Evolutionary conservation across 495 filamentous ascomycete genomes (phyloP).

Genomic region (Penicillium alfredii): DNA sequence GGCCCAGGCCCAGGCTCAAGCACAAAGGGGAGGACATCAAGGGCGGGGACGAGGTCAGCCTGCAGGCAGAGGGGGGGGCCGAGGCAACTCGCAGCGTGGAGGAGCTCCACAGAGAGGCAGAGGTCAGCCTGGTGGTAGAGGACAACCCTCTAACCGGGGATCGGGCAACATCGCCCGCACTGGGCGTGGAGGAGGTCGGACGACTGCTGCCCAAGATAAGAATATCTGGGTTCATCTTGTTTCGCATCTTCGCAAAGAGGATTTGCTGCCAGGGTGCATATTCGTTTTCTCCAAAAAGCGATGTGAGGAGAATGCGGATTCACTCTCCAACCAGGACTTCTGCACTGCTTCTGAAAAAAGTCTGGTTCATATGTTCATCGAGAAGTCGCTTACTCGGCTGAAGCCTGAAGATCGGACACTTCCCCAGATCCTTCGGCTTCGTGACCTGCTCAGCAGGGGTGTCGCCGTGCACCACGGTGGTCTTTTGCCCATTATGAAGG

Average conservation of each 20-base stretch:
- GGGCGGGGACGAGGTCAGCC: conserved; percentile 40
- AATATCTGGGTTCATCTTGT: conserved; percentile 97
- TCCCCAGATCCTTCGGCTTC: conserved; percentile 82
- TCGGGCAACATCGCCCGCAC: conserved; percentile 83
- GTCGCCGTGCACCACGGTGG: conserved; percentile 97
- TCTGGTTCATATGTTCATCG: conserved; percentile 92
- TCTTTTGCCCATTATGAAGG: conserved; percentile 92
- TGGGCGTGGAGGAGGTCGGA: conserved; percentile 75
- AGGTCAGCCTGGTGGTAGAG: conserved; percentile 51
- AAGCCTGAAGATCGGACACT: conserved; percentile 85
- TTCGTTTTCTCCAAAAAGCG: conserved; percentile 98
- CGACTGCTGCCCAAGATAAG: conserved; percentile 84
- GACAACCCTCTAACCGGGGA: conserved; percentile 51
- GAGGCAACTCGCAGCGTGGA: conserved; percentile 36
- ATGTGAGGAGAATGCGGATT: conserved; percentile 95
- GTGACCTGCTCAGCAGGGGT: conserved; percentile 79
- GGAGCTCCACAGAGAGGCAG: conserved; percentile 50
- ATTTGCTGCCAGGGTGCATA: conserved; percentile 83
- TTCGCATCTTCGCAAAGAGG: conserved; percentile 80
- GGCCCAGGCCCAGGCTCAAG: conserved; percentile 39
- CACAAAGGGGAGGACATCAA: conserved; percentile 48
- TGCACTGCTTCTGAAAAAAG: conserved; percentile 91
- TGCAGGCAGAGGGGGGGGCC: conserved; percentile 30
- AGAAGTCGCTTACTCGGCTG: conserved; percentile 87
- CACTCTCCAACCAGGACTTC: conserved; percentile 89